These are phyloP conservation scores for Metschnikowia borealis DNA, from an alignment of 805 yeast species.

Conservation along the genomic window DNA sequence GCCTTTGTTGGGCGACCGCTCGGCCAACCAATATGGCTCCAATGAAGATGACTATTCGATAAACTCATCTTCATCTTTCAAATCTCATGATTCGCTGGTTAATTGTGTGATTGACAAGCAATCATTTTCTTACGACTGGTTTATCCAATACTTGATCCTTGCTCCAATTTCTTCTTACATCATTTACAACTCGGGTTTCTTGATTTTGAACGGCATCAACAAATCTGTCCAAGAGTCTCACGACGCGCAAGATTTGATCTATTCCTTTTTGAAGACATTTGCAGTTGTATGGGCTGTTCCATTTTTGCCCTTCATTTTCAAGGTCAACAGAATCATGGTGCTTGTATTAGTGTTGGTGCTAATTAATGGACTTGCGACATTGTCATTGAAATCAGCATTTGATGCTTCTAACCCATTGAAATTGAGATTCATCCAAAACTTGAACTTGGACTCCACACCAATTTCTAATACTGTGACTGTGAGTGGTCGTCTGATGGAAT, in stretches of 20 bases:
- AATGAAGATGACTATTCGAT: slow-evolving; percentile 12
- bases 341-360: slow-evolving; percentile 36
- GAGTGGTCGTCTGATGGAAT: slow-evolving; percentile 48
- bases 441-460: slow-evolving; percentile 40
- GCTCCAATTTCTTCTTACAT: slow-evolving; percentile 63
- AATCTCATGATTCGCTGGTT: slow-evolving; percentile 3
- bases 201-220: slow-evolving; percentile 59
- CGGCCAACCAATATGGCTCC: slow-evolving; percentile 13
- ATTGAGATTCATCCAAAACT: slow-evolving; percentile 61
- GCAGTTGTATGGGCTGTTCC: slow-evolving; percentile 42
- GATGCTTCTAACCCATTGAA: slow-evolving; percentile 62
- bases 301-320: slow-evolving; percentile 64
- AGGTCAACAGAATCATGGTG: slow-evolving; percentile 50
- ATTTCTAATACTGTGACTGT: slow-evolving; percentile 40
- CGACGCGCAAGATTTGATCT: slow-evolving; percentile 36
- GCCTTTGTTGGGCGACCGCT: slow-evolving; percentile 26
- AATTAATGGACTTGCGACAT: slow-evolving; percentile 29
- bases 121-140: slow-evolving; percentile 74
- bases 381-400: slow-evolving; percentile 54
- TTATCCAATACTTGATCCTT: slow-evolving; percentile 61
- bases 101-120: slow-evolving; percentile 25
- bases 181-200: slow-evolving; percentile 50
- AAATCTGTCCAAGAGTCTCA: slow-evolving; percentile 71
- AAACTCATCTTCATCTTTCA: slow-evolving; percentile 23
- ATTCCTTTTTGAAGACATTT: slow-evolving; percentile 24